Evolutionary conservation across 177 flowering plant genomes (phyloP), one percentile per base, ranked within the genome.

Genomic region (Vitis hybrid): DNA sequence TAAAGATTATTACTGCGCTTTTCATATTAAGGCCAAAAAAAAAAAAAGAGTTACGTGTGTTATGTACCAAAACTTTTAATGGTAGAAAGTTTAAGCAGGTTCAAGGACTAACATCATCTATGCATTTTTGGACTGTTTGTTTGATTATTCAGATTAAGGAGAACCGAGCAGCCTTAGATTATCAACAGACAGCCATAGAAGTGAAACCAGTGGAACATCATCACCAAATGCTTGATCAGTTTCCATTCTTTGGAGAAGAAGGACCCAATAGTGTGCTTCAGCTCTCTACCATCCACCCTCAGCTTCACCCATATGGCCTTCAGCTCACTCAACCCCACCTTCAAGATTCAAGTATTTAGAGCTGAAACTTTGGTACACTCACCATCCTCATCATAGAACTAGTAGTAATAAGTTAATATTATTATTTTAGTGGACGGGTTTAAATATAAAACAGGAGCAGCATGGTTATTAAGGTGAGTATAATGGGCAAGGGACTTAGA

Each of bases 291-390:
- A 19, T 73, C 6, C 69, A 82, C 49, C 83, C 84, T 67, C 83
- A 78, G 12, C 52, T 81, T 54, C 77, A 73, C 24, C 68, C 83
- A 0, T 85, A 75, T 51, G 85, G 83, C 27, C 88, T 88, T 62
- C 92, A 87, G 74, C 88, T 89, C 17, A 79, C 84, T 81, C 92
- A 88, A 56, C 90, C 89, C 35, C 85, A 84, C 70, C 83, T 87
- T 12, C 90, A 88, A 70, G 82, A 82, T 15, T 61, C 73, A 18
- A 66, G 56, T 54, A 67, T 79, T 64, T 66, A 50, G 35, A 6
- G 46, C 46, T 40, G 46, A 40, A 40, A 4, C 6, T 5, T 7
- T 40, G 46, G 46, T 40, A 40, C 8, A 6, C 0, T 6, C 46
- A 40, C 46, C 46, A 40, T 40, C 46, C 6, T 40, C 46, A 5